Base-by-base conservation (phyloP, 2,329 filamentous ascomycete genomes). In the Aspergillus candidus region DNA sequence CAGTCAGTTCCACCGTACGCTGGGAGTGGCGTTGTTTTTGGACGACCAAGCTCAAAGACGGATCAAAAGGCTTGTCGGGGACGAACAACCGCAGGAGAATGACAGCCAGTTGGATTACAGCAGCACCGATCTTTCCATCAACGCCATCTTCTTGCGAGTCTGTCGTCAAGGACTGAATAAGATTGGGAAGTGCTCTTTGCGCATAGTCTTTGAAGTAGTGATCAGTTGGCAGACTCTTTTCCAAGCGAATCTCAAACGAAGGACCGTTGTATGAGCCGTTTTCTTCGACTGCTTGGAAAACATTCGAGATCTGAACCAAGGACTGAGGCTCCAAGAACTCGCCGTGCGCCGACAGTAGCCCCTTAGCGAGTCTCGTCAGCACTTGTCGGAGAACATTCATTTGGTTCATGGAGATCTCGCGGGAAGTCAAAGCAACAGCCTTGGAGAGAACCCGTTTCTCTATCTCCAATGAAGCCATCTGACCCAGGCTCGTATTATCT, bases 31-130 rank as follows among this genome's bases (percentile, higher is more conserved):
- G 69, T 42, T 75, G 65, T 14, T 80, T 77, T 54, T 88, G 83
- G 13, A 95, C 77, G 41, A 73, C 72, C 6, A 77, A 67, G 39
- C 71, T 71, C 30, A 82, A 62, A 2, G 80, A 81, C 1, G 93
- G 93, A 63, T 98, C 93, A 57, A 91, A 93, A 3, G 86, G 78
- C 53, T 84, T 83, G 63, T 94, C 84, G 0, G 94, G 90, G 2
- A 97, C 82, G 59, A 91, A 96, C 2, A 96, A 74, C 49, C 79
- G 78, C 38, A 97, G 73, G 32, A 84, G 79, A 12, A 83, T 83
- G 14, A 90, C 67, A 2, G 87, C 84, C 48, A 95, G 82, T 40
- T 84, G 75, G 22, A 89, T 75, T 80, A 90, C 93, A 4, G 86
- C 83, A 15, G 84, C 67, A 14, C 79, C 76, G 14, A 74, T 68